These are phyloP conservation scores for Pseudogymnoascus sp. DNA, from an alignment of 2,329 filamentous ascomycete species.

Conservation along the genomic window DNA sequence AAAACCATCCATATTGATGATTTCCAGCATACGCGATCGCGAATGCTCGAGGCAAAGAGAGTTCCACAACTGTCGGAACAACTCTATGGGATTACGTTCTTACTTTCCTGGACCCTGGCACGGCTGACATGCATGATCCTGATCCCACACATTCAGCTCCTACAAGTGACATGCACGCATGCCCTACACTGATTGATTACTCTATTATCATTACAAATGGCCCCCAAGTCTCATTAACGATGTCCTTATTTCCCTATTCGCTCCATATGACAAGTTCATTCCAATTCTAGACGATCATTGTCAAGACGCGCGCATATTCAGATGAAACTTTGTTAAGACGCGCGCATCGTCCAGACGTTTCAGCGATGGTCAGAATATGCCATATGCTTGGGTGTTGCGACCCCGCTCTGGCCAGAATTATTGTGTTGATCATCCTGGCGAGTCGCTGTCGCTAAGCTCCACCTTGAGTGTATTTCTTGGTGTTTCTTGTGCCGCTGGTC, in stretches of 20 bases:
- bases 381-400: not conserved
- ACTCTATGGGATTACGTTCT: not conserved
- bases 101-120: not conserved
- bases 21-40: not conserved
- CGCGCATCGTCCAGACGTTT: not conserved
- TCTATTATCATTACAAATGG: not conserved
- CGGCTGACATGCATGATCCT: slow-evolving; percentile 8
- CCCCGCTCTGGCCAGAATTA: slow-evolving; percentile 4
- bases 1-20: not conserved
- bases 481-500: slow-evolving; percentile 2
- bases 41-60: not conserved
- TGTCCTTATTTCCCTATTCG: not conserved
- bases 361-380: not conserved
- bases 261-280: not conserved
- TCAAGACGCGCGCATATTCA: slow-evolving; percentile 2
- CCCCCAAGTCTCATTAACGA: not conserved
- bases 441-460: slow-evolving; percentile 3
- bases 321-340: slow-evolving; percentile 1
- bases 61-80: not conserved
- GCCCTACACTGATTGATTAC: not conserved
- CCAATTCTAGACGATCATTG: not conserved
- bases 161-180: not conserved
- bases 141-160: not conserved
- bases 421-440: not conserved
- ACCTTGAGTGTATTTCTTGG: not conserved